Base-by-base conservation (phyloP, 768 basidiomycete genomes). In the Panaeolus cyanescens region DNA sequence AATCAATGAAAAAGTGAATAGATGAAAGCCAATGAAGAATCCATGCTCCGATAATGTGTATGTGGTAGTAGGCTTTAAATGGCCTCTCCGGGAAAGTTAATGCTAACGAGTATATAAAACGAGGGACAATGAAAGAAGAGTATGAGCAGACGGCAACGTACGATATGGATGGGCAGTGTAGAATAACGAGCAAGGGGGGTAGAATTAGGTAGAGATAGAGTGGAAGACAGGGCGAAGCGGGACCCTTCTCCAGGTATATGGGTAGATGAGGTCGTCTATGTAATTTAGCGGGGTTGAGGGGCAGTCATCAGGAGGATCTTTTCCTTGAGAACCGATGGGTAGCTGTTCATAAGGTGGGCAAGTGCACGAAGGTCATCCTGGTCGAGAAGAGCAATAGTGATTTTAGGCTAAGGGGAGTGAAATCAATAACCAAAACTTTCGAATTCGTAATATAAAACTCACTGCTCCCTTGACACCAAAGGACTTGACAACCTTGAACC, bases 321-420 rank as follows among this genome's bases (percentile, higher is more conserved):
- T 72, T 93, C 91, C 76, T 91, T 94, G 61, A 95, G 79, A 2
- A 94, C 83, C 7, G 85, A 75, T 10, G 92, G 90, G 72, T 92
- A 95, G 70, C 91, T 91, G 72, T 93, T 91, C 88, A 93, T 88
- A 40, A 96, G 82, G 71, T 93, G 92, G 5, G 92, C 90, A 53
- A 96, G 82, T 4, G 92, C 80, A 40, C 90, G 85, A 22, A 96
- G 82, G 68, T 96, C 94, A 61, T 95, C 95, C 66, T 89, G 82
- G 68, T 96, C 93, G 62, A 96, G 77, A 8, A 95, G 82, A 4
- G 83, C 77, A 66, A 97, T 92, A 1, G 94, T 95, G 63, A 93
- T 77, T 71, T 95, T 95, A 55, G 93, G 91, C 87, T 92, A 66
- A 15, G 60, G 34, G 22, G 40, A 42, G 37, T 22, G 9, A 40